A percentile compares a stretch with the other conserved stretches of the same genome.
Conservation (phyloP, 2,329 filamentous ascomycete species). For the Diaporthe sp. region DNA sequence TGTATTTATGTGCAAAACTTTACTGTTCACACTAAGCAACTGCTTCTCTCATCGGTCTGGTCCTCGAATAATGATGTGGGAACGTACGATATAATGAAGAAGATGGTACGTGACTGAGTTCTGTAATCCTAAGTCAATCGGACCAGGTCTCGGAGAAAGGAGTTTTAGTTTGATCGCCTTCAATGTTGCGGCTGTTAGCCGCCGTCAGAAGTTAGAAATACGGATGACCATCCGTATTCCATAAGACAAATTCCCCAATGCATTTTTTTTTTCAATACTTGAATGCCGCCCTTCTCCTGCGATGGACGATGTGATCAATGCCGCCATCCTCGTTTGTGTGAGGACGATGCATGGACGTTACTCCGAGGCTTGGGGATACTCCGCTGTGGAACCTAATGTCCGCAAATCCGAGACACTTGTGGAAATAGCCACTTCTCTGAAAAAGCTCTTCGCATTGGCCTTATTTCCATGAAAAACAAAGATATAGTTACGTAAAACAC, state of each 20-base stretch:
- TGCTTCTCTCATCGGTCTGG: too few relatives aligned
- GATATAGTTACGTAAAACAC: too few relatives aligned
- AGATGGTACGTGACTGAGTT: background rate
- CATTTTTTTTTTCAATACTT: too few relatives aligned
- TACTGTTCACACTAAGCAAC: background rate
- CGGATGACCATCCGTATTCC: too few relatives aligned
- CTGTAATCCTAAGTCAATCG: background rate
- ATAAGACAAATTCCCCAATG: too few relatives aligned
- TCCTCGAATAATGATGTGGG: background rate
- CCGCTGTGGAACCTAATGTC: background rate
- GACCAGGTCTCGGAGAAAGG: background rate
- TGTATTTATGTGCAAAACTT: background rate
- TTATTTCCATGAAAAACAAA: too few relatives aligned
- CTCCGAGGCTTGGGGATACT: background rate
- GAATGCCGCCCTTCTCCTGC: background rate
- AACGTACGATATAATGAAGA: background rate
- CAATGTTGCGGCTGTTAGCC: too few relatives aligned
- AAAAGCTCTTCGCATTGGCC: too few relatives aligned
- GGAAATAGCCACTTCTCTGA: too few relatives aligned
- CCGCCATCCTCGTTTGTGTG: background rate
- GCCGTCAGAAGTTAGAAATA: too few relatives aligned
- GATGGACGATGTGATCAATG: background rate
- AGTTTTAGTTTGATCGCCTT: background rate
- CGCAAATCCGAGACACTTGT: too few relatives aligned
- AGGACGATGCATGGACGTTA: background rate